phyloP scores from a whole-genome alignment of 2,329 filamentous ascomycete species.

The Tympanopsis confertula region DNA sequence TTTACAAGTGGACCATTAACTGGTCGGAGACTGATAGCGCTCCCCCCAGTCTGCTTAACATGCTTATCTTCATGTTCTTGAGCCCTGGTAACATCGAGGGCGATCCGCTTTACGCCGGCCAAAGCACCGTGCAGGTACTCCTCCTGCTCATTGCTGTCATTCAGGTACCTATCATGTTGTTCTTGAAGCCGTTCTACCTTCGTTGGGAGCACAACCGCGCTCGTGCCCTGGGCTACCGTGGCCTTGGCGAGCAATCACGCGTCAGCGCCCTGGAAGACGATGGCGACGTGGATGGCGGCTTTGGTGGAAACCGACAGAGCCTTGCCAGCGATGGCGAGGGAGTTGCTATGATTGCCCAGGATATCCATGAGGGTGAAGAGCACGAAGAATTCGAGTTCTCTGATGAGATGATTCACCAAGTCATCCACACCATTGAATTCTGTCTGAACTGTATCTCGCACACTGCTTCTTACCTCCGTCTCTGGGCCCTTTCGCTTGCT shows the following conservation, averaged over 20 bases:
- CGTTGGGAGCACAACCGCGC: conserved; percentile 87
- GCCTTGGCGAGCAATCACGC: conserved; percentile 76
- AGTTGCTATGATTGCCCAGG: conserved; percentile 78
- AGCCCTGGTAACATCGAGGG: conserved; percentile 65
- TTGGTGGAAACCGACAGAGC: conserved; percentile 42
- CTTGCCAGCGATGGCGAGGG: conserved; percentile 63
- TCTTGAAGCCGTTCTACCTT: conserved; percentile 92
- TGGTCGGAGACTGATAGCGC: conserved; percentile 58
- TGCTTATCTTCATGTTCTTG: conserved; percentile 99
- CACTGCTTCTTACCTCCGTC: conserved; percentile 94
- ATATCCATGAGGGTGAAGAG: conserved; percentile 54
- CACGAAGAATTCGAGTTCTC: conserved; percentile 83
- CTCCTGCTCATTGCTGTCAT: conserved; percentile 71
- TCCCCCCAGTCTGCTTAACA: conserved; percentile 86
- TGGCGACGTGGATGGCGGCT: conserved; percentile 49
- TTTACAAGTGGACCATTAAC: conserved; percentile 94
- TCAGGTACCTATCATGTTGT: conserved; percentile 82
- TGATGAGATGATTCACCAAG: conserved; percentile 96
- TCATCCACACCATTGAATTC: conserved; percentile 99
- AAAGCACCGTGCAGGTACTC: conserved; percentile 63
- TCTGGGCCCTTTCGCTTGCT: conserved; percentile 92
- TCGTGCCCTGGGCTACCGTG: conserved; percentile 79
- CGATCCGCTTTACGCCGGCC: conserved; percentile 66
- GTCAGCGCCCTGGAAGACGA: conserved; percentile 87
- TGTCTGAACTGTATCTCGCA: conserved; percentile 98